These are phyloP conservation scores for Larix kaempferi DNA, from an alignment of 75 land plant species.

Conservation along the genomic window DNA sequence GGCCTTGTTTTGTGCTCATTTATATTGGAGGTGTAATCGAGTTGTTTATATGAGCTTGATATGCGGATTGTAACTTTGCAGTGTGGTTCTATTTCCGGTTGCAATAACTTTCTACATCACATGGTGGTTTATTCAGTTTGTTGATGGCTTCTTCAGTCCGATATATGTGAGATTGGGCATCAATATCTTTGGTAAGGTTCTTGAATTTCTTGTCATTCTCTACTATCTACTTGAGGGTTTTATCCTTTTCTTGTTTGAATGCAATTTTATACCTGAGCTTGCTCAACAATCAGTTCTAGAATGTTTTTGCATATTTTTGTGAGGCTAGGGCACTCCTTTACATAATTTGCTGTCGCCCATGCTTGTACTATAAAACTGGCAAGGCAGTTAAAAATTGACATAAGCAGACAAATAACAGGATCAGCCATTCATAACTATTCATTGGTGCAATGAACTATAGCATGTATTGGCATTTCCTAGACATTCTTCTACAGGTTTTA, in stretches of 20 bases:
- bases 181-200: constrained; percentile 73
- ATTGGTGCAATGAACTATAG: not conserved
- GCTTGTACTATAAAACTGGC: not conserved
- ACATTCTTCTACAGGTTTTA: not conserved
- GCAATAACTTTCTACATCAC: constrained; percentile 89
- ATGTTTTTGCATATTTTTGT: not conserved
- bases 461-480: not conserved
- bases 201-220: not conserved
- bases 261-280: not conserved
- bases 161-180: constrained; percentile 71
- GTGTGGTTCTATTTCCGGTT: constrained; percentile 89
- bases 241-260: not conserved
- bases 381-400: not conserved
- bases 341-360: not conserved
- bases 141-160: constrained; percentile 91
- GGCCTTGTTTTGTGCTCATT: not conserved
- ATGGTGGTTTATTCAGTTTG: constrained; percentile 93
- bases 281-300: not conserved
- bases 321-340: not conserved
- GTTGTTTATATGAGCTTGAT: not conserved
- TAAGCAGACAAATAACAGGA: not conserved
- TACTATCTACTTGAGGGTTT: not conserved
- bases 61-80: constrained; percentile 31
- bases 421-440: not conserved
- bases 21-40: not conserved